Base-by-base conservation (phyloP, 2,329 filamentous ascomycete species). In the Capronia americana region DNA sequence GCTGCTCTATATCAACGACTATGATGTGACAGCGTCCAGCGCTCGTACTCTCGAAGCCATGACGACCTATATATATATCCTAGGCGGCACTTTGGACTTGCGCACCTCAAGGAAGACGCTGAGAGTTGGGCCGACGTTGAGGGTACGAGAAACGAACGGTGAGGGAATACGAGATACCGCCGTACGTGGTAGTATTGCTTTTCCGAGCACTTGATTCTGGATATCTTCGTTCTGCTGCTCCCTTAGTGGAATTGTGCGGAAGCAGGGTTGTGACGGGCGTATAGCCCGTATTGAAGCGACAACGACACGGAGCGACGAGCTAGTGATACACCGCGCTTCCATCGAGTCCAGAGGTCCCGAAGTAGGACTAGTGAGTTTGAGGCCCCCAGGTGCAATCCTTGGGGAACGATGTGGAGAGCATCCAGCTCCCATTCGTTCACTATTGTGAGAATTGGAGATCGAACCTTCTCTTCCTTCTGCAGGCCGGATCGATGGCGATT, bases 311-410 rank as follows among this genome's bases (percentile, higher is more conserved):
- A 12, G 12, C 17, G 44, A 23, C 2, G 23, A 50, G 46, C 46
- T 50, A 50, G 46, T 50, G n/a, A 50, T 20, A 50, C 46, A 50
- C 23, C 46, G 46, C 46, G 46, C 20, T 50, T 50, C 7, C n/a
- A 6, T 10, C 23, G 23, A 20, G 46, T 50, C 8, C 46, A 23
- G 23, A 24, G 12, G 10, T 50, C 46, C 46, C 3, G 32, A 50
- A 50, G 23, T 26, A 26, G 23, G 46, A 20, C 6, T 50, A 50
- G 46, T 50, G 34, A 41, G 34, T 41, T 17, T 17, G 34, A 14
- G 14, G 34, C 3, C 14, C 12, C 34, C 34, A 17, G 34, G 34
- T 41, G 14, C 14, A 41, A 6, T 5, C 34, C 7, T 41, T 41
- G 34, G 34, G 14, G 14, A 2, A 41, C 5, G 34, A 7, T 41